Evolutionary conservation across 768 basidiomycete species (phyloP), one percentile per base, ranked within the genome.

Genomic region (Auricularia sp.): DNA sequence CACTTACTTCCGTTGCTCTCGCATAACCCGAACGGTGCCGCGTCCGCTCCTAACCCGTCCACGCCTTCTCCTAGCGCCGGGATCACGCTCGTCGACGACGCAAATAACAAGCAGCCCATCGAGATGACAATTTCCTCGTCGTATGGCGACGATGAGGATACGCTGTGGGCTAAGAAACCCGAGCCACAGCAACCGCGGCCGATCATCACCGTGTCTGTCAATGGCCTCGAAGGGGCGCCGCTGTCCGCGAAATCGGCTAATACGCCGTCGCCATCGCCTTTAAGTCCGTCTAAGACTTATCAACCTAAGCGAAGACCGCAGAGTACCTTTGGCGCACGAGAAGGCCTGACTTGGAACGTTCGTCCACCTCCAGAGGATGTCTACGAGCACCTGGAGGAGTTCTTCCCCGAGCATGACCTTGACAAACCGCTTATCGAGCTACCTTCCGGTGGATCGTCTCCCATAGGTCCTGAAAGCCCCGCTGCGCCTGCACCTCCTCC

Each of bases 401-500:
- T 92, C 79, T 99, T 99, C 82, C 95, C 96, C 0, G 88, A 90
- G 68, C 92, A 97, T 72, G 94, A 98, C 71, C 84, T 98, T 61
- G 97, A 98, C 75, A 90, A 94, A 72, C 94, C 95, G 1, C 89
- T 98, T 68, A 90, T 98, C 63, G 96, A 98, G 69, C 82, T 81
- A 47, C 65, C 69, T 11, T 89, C 87, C 3, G 89, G 91, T 10
- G 88, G 89, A 51, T 86, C 88, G 3, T 91, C 90, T 2, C 90
- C 92, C 1, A 89, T 87, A 2, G 74, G 82, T 29, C 78, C 78
- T 6, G 90, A 91, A 33, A 69, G 72, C 36, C 78, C 81, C 10
- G 73, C 77, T 1, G 65, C 68, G 7, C 70, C 75, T 0, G 77
- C 78, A 4, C 77, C 78, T 29, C 73, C 79, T 16, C 29, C 29